A percentile compares a stretch with the other conserved stretches of the same genome.
These are phyloP conservation scores for Rhynchosporium secalis DNA, from an alignment of 2,329 filamentous ascomycete genomes.

Conservation along the genomic window DNA sequence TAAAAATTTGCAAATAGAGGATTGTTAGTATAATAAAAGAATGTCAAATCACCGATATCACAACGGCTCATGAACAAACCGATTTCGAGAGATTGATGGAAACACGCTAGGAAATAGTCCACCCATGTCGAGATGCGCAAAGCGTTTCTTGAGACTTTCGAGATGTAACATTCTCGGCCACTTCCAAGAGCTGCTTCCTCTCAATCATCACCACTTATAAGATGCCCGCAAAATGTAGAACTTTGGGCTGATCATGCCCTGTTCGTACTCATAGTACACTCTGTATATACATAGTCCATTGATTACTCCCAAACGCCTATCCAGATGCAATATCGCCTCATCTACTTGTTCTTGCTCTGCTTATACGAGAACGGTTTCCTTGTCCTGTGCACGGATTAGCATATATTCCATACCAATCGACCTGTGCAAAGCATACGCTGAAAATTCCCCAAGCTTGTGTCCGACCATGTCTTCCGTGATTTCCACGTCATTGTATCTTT, in stretches of 20 bases:
- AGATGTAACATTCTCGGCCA: neutral
- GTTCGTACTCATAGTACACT: constrained; percentile 4
- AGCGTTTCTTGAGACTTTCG: neutral
- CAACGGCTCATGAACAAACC: neutral
- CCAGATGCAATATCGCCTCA: constrained; percentile 7
- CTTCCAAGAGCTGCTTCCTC: neutral
- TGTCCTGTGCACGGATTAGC: constrained; percentile 50
- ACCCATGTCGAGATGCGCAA: neutral
- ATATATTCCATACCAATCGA: neutral
- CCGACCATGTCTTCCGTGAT: constrained; percentile 79
- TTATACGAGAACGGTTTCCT: constrained; percentile 69
- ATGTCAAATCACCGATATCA: neutral
- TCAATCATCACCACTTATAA: neutral
- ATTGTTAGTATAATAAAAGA: constrained; percentile 4
- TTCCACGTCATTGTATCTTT: constrained; percentile 65
- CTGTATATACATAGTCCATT: neutral
- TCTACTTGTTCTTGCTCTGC: constrained; percentile 64
- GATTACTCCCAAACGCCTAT: constrained; percentile 24
- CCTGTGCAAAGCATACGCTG: constrained; percentile 52
- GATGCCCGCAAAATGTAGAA: neutral
- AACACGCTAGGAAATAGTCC: neutral
- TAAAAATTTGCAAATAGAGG: constrained; percentile 11
- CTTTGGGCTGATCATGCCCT: neutral
- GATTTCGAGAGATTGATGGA: too few species aligned
- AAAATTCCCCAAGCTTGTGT: constrained; percentile 73